Evolutionary conservation across 495 filamentous ascomycete species (phyloP), one percentile per base, ranked within the genome.

Genomic region (Daldinia concentrica): DNA sequence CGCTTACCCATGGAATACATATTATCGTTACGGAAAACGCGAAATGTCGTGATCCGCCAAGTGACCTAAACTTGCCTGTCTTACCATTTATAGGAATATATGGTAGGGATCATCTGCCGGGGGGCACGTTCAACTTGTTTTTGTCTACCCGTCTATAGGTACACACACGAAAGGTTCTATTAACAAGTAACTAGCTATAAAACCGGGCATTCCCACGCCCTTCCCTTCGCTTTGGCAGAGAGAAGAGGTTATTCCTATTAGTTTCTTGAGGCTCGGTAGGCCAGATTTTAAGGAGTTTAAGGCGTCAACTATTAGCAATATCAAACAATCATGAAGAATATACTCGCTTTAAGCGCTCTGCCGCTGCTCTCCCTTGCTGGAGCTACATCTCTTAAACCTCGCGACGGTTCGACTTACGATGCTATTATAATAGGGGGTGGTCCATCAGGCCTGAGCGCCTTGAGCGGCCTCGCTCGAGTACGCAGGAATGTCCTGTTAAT

Each of bases 391-490:
- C n/a, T 69, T n/a, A n/a, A 15, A 7, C 48, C 71, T 36, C 66
- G 66, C 15, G 66, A 66, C 43, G 56, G 65, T 3, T 34, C 62
- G 11, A 65, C 80, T 77, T 65, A 79, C 55, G 78, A 80, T 63
- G 76, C 78, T 39, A 62, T 80, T 30, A 69, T 80, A 19, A 64
- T 80, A 9, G 78, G 78, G 9, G 78, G 78, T 22, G 78, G 78
- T 3, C 78, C 78, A 24, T 77, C 78, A 6, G 78, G 85, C 0
- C 79, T 86, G 6, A 82, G 77, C 32, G 81, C 83, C 9, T 66
- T 86, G 26, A 89, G 87, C 69, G 85, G 84, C 65, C 82, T 89
- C 9, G 84, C 83, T 9, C 82, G 87, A 6, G 86, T 88, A 11
- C 81, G 82, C 5, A 79, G 87, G 6, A 83, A 78, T 24, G 81